Percentiles rank a stretch among this genome's conserved stretches.
These are phyloP conservation scores for Apiospora sp. DNA, from an alignment of 2,329 filamentous ascomycete genomes.

Conservation along the genomic window DNA sequence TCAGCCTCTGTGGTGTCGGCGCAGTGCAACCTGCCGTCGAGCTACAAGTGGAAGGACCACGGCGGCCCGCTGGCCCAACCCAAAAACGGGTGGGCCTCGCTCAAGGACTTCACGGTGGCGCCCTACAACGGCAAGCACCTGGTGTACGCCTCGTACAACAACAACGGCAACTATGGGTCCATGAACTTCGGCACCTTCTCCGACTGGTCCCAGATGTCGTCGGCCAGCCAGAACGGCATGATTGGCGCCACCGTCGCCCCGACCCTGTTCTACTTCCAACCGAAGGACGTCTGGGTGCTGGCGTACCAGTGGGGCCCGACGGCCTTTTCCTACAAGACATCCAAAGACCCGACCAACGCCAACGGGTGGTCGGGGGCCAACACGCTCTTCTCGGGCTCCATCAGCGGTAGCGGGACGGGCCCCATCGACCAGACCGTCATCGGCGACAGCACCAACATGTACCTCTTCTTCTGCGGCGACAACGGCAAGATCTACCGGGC, in stretches of 20 bases:
- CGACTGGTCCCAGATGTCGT: constrained; percentile 61
- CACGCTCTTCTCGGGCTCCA: constrained; percentile 64
- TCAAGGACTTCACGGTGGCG: constrained; percentile 70
- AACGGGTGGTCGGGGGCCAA: constrained; percentile 64
- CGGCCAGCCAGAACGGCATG: constrained; percentile 62
- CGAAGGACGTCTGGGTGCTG: constrained; percentile 68
- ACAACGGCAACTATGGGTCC: constrained; percentile 57
- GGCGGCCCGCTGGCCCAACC: constrained; percentile 6
- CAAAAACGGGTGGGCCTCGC: constrained; percentile 41
- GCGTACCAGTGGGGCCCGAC: constrained; percentile 69
- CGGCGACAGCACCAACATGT: constrained; percentile 67
- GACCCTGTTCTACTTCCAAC: constrained; percentile 68
- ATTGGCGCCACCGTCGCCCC: constrained; percentile 59
- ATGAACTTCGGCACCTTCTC: constrained; percentile 65
- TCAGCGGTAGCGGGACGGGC: constrained; percentile 59
- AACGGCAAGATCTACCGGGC: constrained; percentile 72
- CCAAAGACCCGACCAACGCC: constrained; percentile 62
- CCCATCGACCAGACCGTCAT: constrained; percentile 71
- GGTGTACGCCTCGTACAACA: constrained; percentile 62
- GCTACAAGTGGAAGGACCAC: constrained; percentile 18
- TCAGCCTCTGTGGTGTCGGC: not conserved
- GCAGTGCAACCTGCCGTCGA: constrained; percentile 20
- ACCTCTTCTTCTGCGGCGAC: constrained; percentile 73
- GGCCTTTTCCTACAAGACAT: constrained; percentile 67
- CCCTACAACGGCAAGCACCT: constrained; percentile 65